phyloP scores from a whole-genome alignment of 129 eudicot species.

The Chrysanthemum seticuspe region DNA sequence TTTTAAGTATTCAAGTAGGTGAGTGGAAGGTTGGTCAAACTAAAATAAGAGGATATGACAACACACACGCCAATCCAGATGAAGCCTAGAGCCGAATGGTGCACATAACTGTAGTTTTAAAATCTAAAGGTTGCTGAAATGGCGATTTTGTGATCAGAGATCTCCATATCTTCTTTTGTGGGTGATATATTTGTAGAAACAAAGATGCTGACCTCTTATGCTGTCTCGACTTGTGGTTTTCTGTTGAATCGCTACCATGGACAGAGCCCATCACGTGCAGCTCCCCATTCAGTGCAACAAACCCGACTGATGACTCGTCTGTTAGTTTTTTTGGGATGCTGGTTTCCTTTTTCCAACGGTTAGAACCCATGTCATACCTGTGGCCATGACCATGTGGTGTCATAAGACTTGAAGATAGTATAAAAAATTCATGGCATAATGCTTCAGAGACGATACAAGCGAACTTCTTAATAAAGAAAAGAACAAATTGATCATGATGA shows the following conservation, averaged over 20 bases:
- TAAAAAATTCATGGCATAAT: too few species aligned
- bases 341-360: conserved; percentile 78
- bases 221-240: conserved; percentile 44
- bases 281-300: conserved; percentile 70
- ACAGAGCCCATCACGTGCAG: conserved; percentile 53
- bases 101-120: conserved; percentile 81
- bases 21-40: conserved; percentile 9
- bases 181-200: conserved; percentile 71
- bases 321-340: conserved; percentile 62
- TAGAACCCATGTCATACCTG: conserved; percentile 76
- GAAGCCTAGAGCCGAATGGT: conserved; percentile 57
- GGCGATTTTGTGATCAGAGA: conserved; percentile 71
- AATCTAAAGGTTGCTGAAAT: conserved; percentile 55
- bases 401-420: too few species aligned
- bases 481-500: too few species aligned
- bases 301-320: conserved; percentile 64
- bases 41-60: conserved; percentile 4
- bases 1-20: conserved; percentile 1
- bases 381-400: not conserved
- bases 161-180: conserved; percentile 76
- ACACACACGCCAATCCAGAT: conserved; percentile 14
- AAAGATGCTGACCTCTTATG: conserved; percentile 60
- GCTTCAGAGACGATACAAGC: not conserved
- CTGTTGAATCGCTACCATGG: conserved; percentile 44
- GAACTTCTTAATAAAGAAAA: not conserved